Percentiles rank a stretch among this genome's conserved stretches.
These are phyloP conservation scores for Eragrostis nindensis DNA, from an alignment of 176 grass and related monocot genomes.

Conservation along the genomic window DNA sequence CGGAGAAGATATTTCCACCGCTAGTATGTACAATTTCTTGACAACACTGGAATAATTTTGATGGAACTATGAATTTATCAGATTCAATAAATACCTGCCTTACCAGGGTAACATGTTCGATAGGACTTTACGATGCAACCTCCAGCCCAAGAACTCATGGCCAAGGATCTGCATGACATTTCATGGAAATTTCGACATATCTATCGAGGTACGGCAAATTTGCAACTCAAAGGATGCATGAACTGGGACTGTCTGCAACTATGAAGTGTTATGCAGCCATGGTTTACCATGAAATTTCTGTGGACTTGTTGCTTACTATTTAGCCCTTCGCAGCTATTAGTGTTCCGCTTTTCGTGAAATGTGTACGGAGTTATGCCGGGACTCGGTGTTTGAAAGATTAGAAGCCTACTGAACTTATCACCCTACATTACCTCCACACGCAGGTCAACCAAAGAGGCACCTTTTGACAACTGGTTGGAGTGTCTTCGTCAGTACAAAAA, in stretches of 20 bases:
- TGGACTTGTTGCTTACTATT: constrained; percentile 16
- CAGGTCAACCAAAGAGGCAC: constrained; percentile 99
- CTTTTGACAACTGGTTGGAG: constrained; percentile 99
- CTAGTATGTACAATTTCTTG: constrained; percentile 64
- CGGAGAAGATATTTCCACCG: constrained; percentile 99
- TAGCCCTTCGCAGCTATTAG: constrained; percentile 2
- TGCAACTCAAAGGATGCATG: neutral
- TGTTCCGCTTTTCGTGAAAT: constrained; percentile 18
- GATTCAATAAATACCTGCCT: constrained; percentile 52
- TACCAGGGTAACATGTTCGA: constrained; percentile 64
- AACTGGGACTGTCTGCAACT: too few relatives aligned
- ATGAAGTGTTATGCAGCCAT: too few relatives aligned
- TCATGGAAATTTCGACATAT: constrained; percentile 98
- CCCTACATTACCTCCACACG: constrained; percentile 33
- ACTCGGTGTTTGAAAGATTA: constrained; percentile 28
- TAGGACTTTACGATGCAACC: constrained; percentile 99
- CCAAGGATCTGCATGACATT: constrained; percentile 93
- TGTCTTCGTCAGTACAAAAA: constrained; percentile 92
- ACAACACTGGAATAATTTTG: constrained; percentile 16
- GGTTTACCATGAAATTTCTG: constrained; percentile 15
- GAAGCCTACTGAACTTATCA: constrained; percentile 33
- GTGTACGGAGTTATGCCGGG: constrained; percentile 3
- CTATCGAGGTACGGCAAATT: constrained; percentile 70
- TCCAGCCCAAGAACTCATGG: constrained; percentile 83
- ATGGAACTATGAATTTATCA: constrained; percentile 40